Percentiles rank a stretch among this genome's conserved stretches.
Conservation (phyloP, 257 asterid species). For the Solanum appendiculatum region DNA sequence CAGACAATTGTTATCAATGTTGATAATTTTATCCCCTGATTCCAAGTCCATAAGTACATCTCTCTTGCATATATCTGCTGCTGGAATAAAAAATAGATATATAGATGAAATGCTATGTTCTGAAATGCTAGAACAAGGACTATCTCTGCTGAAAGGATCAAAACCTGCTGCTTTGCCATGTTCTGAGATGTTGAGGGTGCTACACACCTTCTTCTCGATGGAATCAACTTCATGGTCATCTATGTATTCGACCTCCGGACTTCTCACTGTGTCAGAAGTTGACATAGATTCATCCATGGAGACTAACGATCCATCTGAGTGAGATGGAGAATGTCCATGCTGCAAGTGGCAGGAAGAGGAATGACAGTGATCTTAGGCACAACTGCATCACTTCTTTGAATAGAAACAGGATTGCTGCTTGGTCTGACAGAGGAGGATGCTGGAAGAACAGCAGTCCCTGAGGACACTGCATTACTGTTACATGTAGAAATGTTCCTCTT, state of each 20-base stretch:
- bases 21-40: conserved; percentile 29
- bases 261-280: too few species aligned
- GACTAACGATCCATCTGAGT: too few species aligned
- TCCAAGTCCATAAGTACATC: conserved; percentile 35
- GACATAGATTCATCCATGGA: too few species aligned
- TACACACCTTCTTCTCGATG: conserved; percentile 49
- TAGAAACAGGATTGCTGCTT: conserved; percentile 20
- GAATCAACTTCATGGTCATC: conserved; percentile 58
- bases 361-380: conserved; percentile 28
- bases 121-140: not conserved
- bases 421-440: conserved; percentile 34
- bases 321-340: too few species aligned
- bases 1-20: conserved; percentile 68
- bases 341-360: too few species aligned
- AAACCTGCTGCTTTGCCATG: conserved; percentile 35
- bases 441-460: not conserved
- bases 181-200: conserved; percentile 58
- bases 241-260: too few species aligned
- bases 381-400: conserved; percentile 19
- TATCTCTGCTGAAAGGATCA: not conserved
- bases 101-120: not conserved
- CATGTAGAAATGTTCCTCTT: conserved; percentile 49
- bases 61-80: conserved; percentile 61
- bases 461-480: conserved; percentile 15
- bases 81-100: not conserved